phyloP scores from a whole-genome alignment of 768 basidiomycete genomes.

The Termitomyces sp. region DNA sequence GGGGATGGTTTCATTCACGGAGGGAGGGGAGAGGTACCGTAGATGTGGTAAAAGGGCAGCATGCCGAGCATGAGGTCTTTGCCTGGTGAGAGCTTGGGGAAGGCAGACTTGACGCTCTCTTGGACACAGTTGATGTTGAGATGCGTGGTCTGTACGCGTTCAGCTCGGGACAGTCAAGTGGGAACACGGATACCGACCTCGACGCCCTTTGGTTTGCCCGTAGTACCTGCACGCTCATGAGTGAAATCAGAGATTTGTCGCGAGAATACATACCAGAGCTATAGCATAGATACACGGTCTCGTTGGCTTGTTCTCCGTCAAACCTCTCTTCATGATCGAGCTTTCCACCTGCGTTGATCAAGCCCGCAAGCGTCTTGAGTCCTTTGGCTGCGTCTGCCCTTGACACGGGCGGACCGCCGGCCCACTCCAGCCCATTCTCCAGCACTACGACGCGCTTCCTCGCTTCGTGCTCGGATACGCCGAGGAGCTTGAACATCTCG shows the following conservation, averaged over 20 bases:
- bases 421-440: slow-evolving; percentile 43
- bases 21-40: slow-evolving; percentile 20
- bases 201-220: slow-evolving; percentile 72
- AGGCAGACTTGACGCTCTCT: slow-evolving; percentile 40
- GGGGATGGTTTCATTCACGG: not conserved
- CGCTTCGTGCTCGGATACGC: slow-evolving; percentile 41
- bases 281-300: slow-evolving; percentile 65
- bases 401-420: slow-evolving; percentile 27
- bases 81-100: slow-evolving; percentile 32
- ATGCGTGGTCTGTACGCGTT: slow-evolving; percentile 47
- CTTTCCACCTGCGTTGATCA: slow-evolving; percentile 38
- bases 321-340: slow-evolving; percentile 51
- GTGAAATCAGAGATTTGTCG: not conserved
- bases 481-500: slow-evolving; percentile 49
- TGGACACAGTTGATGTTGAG: slow-evolving; percentile 61
- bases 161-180: not conserved
- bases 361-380: slow-evolving; percentile 16
- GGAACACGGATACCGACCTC: slow-evolving; percentile 25
- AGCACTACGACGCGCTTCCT: slow-evolving; percentile 53
- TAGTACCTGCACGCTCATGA: slow-evolving; percentile 47
- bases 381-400: not conserved
- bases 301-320: slow-evolving; percentile 43
- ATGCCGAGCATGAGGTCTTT: slow-evolving; percentile 56
- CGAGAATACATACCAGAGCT: slow-evolving; percentile 28
- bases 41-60: slow-evolving; percentile 54